Base-by-base conservation (phyloP, 208 protist species). In the Tritrichomonas foetus region DNA sequence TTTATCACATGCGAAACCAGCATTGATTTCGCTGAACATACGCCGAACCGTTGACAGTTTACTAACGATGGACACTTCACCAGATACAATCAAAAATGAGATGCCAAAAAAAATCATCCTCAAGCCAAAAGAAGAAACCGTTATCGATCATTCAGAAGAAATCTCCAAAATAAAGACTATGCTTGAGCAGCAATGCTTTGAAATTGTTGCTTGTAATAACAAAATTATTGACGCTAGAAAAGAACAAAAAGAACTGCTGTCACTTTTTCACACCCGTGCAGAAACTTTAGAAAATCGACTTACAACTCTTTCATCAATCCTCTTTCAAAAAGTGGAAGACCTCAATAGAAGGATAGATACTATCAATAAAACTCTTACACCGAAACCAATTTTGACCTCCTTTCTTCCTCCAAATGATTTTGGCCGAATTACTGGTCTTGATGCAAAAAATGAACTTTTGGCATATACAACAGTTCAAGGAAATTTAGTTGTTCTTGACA, bases 121-220 rank as follows among this genome's bases (percentile, higher is more conserved):
- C 36, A n/a, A 78, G 20, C 14, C 36, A 47, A 78, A 78, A n/a
- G 25, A 78, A 78, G 9, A 36, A 78, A 20, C 33, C 20, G 1
- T 14, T 47, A 14, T 78, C 8, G 69, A 78, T 78, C 69, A 78
- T 78, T 78, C 69, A 53, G 27, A 3, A 13, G 74, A 84, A 84
- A 84, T 84, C 25, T 1, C 49, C 49, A 9, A 53, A n/a, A 84
- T 84, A 25, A 47, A 33, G 53, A 44, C 9, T 16, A 53, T 84
- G 14, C 74, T 84, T n/a, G 74, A 84, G 53, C 74, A 84, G 9
- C 74, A 84, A 53, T 84, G n/a, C 27, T 84, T 53, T 53, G 11
- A 49, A 33, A 39, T 84, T 53, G 74, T 84, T 33, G 74, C 44
- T 53, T 84, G 27, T 53, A 49, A 25, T 13, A 84, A 84, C 30